Percentiles rank a stretch among this genome's conserved stretches.
These are phyloP conservation scores for Tricholoma sp. DNA, from an alignment of 768 basidiomycete genomes.

Conservation along the genomic window DNA sequence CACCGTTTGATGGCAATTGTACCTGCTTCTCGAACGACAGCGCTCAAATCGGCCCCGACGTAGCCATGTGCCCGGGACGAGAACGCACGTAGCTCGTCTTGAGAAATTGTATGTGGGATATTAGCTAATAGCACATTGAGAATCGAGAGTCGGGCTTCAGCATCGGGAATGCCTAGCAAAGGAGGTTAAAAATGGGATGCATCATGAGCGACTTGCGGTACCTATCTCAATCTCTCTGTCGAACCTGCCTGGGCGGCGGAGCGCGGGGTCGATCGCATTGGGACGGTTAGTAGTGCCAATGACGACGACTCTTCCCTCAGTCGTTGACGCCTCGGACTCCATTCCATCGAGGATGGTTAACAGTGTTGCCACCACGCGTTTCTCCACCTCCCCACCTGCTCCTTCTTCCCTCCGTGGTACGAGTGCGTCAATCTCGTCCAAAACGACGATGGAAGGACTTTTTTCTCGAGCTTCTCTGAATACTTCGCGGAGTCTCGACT, in stretches of 20 bases:
- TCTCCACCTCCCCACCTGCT: constrained; percentile 92
- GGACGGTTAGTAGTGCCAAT: constrained; percentile 83
- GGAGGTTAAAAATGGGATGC: constrained; percentile 1
- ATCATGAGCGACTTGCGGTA: constrained; percentile 20
- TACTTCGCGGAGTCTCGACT: constrained; percentile 82
- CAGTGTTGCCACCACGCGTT: constrained; percentile 91
- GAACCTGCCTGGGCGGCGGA: constrained; percentile 85
- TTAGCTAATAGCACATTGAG: constrained; percentile 78
- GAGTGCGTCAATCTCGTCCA: constrained; percentile 95
- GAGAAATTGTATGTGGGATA: constrained; percentile 69
- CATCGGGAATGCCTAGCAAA: constrained; percentile 77
- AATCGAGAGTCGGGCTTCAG: constrained; percentile 78
- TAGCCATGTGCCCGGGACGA: constrained; percentile 89
- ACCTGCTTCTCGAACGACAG: constrained; percentile 90
- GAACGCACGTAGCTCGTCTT: constrained; percentile 55
- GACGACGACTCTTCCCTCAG: constrained; percentile 71
- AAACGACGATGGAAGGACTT: constrained; percentile 88
- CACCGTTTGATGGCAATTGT: constrained; percentile 87
- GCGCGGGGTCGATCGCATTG: constrained; percentile 84
- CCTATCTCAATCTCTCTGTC: constrained; percentile 97
- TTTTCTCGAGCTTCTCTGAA: constrained; percentile 79
- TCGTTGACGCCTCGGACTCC: constrained; percentile 43
- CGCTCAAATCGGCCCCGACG: constrained; percentile 93
- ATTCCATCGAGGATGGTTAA: constrained; percentile 94
- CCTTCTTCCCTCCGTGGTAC: constrained; percentile 88